Percentiles rank a stretch among this genome's conserved stretches.
Conservation (phyloP, 2,329 filamentous ascomycete species). For the Curvularia sp. region DNA sequence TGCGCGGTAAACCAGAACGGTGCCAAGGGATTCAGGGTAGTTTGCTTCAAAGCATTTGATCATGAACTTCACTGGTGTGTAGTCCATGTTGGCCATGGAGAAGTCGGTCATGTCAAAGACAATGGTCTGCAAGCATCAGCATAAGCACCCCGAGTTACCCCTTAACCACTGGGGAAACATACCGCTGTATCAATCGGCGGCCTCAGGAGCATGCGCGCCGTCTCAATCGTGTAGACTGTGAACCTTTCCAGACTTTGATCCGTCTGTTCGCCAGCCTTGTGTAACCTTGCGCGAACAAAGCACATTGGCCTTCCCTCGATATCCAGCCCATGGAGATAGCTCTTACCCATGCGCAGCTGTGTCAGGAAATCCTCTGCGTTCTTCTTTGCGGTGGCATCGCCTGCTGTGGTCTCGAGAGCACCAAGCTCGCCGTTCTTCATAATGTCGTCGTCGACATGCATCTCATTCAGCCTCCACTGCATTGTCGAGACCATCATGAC, state of each 20-base stretch:
- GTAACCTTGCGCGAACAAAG: constrained; percentile 81
- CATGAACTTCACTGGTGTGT: constrained; percentile 97
- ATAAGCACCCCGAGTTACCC: neutral
- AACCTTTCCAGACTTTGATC: constrained; percentile 84
- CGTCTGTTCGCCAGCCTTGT: constrained; percentile 81
- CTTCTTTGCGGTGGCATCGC: constrained; percentile 70
- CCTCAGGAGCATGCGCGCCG: constrained; percentile 80
- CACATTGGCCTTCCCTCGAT: constrained; percentile 86
- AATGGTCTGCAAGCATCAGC: constrained; percentile 69
- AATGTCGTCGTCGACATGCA: constrained; percentile 89
- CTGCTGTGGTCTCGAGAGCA: constrained; percentile 67
- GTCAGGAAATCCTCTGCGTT: constrained; percentile 77
- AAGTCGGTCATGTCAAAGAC: constrained; percentile 97
- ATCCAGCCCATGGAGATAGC: constrained; percentile 87
- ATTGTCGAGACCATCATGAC: constrained; percentile 95
- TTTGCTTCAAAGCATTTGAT: constrained; percentile 99
- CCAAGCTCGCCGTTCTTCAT: constrained; percentile 56
- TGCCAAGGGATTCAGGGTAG: constrained; percentile 90
- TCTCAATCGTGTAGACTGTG: constrained; percentile 95
- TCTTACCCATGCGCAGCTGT: constrained; percentile 90
- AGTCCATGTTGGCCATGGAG: constrained; percentile 97
- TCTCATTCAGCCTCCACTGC: constrained; percentile 84
- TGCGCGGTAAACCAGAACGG: constrained; percentile 91
- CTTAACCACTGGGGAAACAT: constrained; percentile 53
- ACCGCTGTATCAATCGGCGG: constrained; percentile 90